These are phyloP conservation scores for Odontarrhena argentea DNA, from an alignment of 345 rosid genomes.

Conservation along the genomic window DNA sequence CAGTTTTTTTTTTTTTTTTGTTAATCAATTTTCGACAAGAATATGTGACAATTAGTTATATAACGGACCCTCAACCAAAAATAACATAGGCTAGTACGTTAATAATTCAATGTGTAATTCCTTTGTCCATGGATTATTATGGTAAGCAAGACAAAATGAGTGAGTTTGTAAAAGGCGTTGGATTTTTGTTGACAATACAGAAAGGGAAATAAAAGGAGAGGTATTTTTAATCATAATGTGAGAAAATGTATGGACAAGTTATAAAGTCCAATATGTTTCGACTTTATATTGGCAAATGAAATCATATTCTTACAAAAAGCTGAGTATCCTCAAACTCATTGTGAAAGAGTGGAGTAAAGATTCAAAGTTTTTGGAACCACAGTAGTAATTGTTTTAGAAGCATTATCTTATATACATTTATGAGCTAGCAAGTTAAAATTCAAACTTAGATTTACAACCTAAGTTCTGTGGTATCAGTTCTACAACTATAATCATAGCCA, in stretches of 20 bases:
- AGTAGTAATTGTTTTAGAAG: not conserved
- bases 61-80: constrained; percentile 27
- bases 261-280: constrained; percentile 37
- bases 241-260: constrained; percentile 47
- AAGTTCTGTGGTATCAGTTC: not conserved
- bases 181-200: constrained; percentile 52
- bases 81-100: constrained; percentile 29
- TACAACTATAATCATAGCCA: not conserved
- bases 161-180: constrained; percentile 48
- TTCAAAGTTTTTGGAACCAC: constrained; percentile 4
- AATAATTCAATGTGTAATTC: constrained; percentile 21
- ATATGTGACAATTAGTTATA: constrained; percentile 2
- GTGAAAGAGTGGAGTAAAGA: not conserved
- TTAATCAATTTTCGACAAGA: not conserved
- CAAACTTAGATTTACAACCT: not conserved
- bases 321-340: constrained; percentile 9
- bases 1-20: not conserved
- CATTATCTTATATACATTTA: not conserved
- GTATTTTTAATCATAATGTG: constrained; percentile 31
- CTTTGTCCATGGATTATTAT: constrained; percentile 34
- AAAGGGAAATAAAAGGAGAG: constrained; percentile 36
- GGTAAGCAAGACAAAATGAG: constrained; percentile 44
- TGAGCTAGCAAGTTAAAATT: not conserved
- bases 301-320: constrained; percentile 23
- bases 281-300: constrained; percentile 40